Conservation (phyloP, 306 rosid species). For the Glycine soja region DNA sequence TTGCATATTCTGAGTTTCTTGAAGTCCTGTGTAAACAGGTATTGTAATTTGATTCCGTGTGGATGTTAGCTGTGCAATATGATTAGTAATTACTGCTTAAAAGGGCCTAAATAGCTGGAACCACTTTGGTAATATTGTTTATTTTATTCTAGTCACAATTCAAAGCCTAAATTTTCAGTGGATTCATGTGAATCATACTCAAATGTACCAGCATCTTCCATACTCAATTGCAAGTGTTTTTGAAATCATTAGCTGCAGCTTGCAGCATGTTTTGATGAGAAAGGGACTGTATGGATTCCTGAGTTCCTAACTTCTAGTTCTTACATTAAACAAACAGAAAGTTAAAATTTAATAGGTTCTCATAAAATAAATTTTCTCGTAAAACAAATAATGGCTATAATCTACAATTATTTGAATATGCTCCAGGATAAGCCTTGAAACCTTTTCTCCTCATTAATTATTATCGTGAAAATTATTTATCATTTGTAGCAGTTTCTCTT, state of each 20-base stretch:
- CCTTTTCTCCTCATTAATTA: not conserved
- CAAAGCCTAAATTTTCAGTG: slow-evolving; percentile 14
- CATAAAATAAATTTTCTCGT: slow-evolving; percentile 14
- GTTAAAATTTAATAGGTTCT: not conserved
- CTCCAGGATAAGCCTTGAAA: not conserved
- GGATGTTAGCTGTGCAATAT: not conserved
- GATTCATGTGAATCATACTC: slow-evolving; percentile 13
- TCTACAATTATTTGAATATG: not conserved
- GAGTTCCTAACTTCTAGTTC: not conserved
- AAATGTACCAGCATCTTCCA: not conserved
- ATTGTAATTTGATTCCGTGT: slow-evolving; percentile 42
- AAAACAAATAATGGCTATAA: too few species aligned
- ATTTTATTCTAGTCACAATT: not conserved
- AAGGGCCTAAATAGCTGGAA: not conserved
- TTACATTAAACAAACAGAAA: not conserved
- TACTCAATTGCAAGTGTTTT: slow-evolving; percentile 11
- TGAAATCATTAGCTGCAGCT: not conserved
- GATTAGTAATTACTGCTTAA: slow-evolving; percentile 32
- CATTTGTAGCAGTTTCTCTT: not conserved
- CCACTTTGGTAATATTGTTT: not conserved
- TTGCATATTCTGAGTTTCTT: slow-evolving; percentile 87
- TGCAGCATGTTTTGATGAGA: slow-evolving; percentile 4
- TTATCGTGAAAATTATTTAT: not conserved
- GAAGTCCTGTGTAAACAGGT: slow-evolving; percentile 98
- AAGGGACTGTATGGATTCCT: not conserved